A percentile compares a stretch with the other conserved stretches of the same genome.
These are phyloP conservation scores for Globisporangium cystogenes DNA, from an alignment of 352 stramenopile species.

Conservation along the genomic window DNA sequence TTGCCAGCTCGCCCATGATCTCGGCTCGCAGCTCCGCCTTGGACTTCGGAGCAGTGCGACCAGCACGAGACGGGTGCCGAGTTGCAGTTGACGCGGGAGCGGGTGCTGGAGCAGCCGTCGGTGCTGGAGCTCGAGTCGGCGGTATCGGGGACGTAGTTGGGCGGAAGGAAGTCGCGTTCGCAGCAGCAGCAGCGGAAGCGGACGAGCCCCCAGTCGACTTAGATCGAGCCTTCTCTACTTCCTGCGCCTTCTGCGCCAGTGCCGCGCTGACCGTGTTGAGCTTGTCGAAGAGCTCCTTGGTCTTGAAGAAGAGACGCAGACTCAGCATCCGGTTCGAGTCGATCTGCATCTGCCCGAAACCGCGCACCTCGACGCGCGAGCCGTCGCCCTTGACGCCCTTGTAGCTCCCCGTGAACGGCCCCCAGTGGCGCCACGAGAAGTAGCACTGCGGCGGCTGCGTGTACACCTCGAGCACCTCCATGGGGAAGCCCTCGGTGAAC, in stretches of 20 bases:
- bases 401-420: slow-evolving; percentile 60
- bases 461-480: slow-evolving; percentile 77
- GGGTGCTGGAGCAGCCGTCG: background rate
- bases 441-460: slow-evolving; percentile 71
- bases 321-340: slow-evolving; percentile 40
- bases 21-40: slow-evolving; percentile 8
- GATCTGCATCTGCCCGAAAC: slow-evolving; percentile 24
- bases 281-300: slow-evolving; percentile 41
- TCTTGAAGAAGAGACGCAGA: slow-evolving; percentile 62
- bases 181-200: no score
- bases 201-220: background rate
- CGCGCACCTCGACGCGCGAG: slow-evolving; percentile 41
- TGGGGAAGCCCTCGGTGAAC: slow-evolving; percentile 69
- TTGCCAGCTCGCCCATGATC: slow-evolving; percentile 34
- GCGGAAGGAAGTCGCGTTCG: no score
- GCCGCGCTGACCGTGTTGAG: slow-evolving; percentile 29
- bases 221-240: background rate
- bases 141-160: no score
- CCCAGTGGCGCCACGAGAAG: slow-evolving; percentile 81
- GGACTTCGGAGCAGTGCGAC: background rate
- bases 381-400: slow-evolving; percentile 57
- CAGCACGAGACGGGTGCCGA: no score
- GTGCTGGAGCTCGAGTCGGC: background rate
- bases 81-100: background rate
- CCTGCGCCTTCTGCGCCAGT: slow-evolving; percentile 8